Base-by-base conservation (phyloP, 1,139 yeast genomes). In the Debaryomyces subglobosus region DNA sequence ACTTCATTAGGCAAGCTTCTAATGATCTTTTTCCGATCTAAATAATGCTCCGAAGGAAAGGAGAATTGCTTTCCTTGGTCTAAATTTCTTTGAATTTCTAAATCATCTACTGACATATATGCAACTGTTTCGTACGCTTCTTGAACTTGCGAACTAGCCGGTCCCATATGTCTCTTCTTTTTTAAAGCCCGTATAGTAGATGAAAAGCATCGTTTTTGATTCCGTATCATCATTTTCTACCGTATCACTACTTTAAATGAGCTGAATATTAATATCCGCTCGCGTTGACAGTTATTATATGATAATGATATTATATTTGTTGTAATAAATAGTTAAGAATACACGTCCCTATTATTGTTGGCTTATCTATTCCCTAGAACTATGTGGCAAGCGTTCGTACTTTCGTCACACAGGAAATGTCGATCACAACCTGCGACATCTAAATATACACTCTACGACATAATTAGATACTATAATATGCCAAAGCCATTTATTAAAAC, bases 71-170 rank as follows among this genome's bases (percentile, higher is more conserved):
- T 54, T 7, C 73, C 74, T 39, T 68, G 65, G 52, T 74, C 79
- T 32, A 74, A 57, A 49, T 68, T 70, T 48, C 65, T 61, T 53
- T 76, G 79, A 36, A 72, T 64, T 44, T 59, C 52, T 25, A 75
- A 56, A 50, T 75, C 78, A 27, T 72, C 69, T 8, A 62, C 58
- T n/a, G 74, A 61, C 79, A 75, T 73, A 50, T 63, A 69, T 8
- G 72, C 66, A n/a, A 71, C 55, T 44, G 65, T 64, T 24, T 71
- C 74, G 47, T 65, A 71, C 7, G 46, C 49, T 24, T 60, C 54
- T 39, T 58, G 60, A 3, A 57, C 46, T 21, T 45, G 51, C 20
- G 53, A 46, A 21, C 39, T 45, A 15, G 44, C 48, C 4, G 51
- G 45, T 2, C 15, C 29, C 10, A 46, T 49, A 15, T 46, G 46